These are phyloP conservation scores for Vicia faba DNA, from an alignment of 306 rosid species.

Conservation along the genomic window DNA sequence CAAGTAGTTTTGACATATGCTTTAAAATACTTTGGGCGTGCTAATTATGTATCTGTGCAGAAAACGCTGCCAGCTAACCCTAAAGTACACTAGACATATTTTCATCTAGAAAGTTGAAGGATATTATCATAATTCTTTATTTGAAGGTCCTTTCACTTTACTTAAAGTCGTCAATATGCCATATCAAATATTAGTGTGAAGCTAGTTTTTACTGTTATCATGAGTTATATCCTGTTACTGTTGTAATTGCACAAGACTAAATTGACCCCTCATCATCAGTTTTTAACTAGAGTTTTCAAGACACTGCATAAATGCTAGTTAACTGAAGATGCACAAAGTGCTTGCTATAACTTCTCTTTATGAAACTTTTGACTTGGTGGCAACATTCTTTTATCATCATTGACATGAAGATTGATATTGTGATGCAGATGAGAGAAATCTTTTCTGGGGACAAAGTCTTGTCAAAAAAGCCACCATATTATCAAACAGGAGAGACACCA, in stretches of 20 bases:
- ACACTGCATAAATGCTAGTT: background rate
- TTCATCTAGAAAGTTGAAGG: background rate
- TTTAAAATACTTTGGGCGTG: conserved; percentile 15
- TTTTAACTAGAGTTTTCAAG: background rate
- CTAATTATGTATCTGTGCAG: background rate
- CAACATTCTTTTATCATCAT: conserved; percentile 16
- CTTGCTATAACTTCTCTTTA: background rate
- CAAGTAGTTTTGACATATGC: conserved; percentile 12
- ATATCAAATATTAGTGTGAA: conserved; percentile 1
- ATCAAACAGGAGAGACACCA: conserved; percentile 74
- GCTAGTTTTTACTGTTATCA: conserved; percentile 13
- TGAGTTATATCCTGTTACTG: background rate
- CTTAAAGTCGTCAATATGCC: background rate
- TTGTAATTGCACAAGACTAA: background rate
- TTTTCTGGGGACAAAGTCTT: conserved; percentile 68
- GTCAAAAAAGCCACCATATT: conserved; percentile 74
- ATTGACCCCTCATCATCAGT: background rate
- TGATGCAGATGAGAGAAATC: conserved; percentile 76
- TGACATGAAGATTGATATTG: conserved; percentile 33
- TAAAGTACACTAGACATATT: background rate
- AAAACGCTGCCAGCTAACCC: conserved; percentile 17
- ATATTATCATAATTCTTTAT: background rate
- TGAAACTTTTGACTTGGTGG: conserved; percentile 12
- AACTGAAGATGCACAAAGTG: background rate
- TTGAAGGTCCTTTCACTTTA: background rate